Evolutionary conservation across 495 filamentous ascomycete genomes (phyloP), one percentile per base, ranked within the genome.

Genomic region (Talaromyces borbonicus): DNA sequence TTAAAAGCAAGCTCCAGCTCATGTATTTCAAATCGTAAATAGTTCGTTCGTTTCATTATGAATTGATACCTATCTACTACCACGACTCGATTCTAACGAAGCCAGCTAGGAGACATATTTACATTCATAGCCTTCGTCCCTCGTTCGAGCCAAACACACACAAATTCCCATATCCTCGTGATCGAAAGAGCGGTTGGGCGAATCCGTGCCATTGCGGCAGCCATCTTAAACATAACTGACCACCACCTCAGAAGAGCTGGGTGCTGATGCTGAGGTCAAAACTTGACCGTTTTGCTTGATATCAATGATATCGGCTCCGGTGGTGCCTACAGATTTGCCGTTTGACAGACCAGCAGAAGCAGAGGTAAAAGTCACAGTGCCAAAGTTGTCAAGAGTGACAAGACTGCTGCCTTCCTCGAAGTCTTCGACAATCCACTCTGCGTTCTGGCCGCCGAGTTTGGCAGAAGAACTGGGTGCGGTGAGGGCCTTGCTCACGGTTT

Each of bases 351-450:
- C 26, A 1, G 69, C 63, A 35, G 67, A 60, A 4, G 58, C 64
- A 19, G 67, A 68, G 11, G 61, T 69, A 47, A 80, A 80, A 20
- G 52, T 59, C 6, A 80, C 63, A 1, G 54, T 59, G 35, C 67
- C 67, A 52, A 79, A 80, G 53, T 79, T 60, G n/a, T 66, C 74
- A 49, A 83, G 60, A 8, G 67, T 62, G 1, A 81, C 77, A 46
- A 72, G 59, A 6, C 45, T 15, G 42, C 54, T 54, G 16, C 71
- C 70, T 3, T 59, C 51, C 47, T 73, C 63, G 49, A 75, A 81
- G 48, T 81, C 78, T 64, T 83, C 79, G 20, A 83, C 73, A 45
- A 83, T 81, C 78, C 77, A 83, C 47, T 83, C 79, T 8, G 73
- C 78, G 49, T 82, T 80, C 44, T 64, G 53, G 30, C 63, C 61